Base-by-base conservation (phyloP, 2,329 filamentous ascomycete species). In the Sclerotinia glacialis region DNA sequence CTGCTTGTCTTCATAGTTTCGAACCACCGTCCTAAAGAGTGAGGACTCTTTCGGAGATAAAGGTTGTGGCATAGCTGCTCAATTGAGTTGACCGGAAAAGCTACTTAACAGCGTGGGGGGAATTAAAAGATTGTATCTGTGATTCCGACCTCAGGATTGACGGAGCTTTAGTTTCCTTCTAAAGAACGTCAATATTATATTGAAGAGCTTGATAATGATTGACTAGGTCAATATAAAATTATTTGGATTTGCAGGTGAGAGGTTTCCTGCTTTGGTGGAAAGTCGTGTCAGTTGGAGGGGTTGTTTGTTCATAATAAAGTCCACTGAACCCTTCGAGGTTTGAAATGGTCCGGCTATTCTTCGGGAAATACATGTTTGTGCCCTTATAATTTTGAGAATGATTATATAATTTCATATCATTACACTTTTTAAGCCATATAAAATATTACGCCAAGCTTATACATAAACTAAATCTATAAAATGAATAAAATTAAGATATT, bases 1-100 rank as follows among this genome's bases (percentile, higher is more conserved):
- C 77, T 98, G 94, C 80, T 99, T 99, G 77, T 93, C 90, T 80
- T 99, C 95, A 83, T 98, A 99, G 80, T 92, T 89, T 78, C 94
- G 93, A 76, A 99, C 92, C 71, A 99, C 89, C 78, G 93, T 92
- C 71, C 93, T 90, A 80, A 99, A 99, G 81, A 97, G 89, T 78
- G 93, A 89, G 74, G 88, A 88, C 85, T 99, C 95, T 82, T 98
- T 98, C 76, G 92, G 88, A 76, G 84, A 87, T 69, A 93, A 83
- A 76, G 84, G 85, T 79, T 92, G 89, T 72, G 89, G 87, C 89
- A 91, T 91, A 72, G 77, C 78, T 69, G 23, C 31, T 46, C 61
- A 67, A 66, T 68, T 62, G 53, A 28, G 42, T 59, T 23, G 50
- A 23, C 56, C 47, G 31, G 49, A 42, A 64, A 50, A 50, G 28